These are phyloP conservation scores for Endogone sp. DNA, from an alignment of 192 early-diverging fungal genomes.

Conservation along the genomic window DNA sequence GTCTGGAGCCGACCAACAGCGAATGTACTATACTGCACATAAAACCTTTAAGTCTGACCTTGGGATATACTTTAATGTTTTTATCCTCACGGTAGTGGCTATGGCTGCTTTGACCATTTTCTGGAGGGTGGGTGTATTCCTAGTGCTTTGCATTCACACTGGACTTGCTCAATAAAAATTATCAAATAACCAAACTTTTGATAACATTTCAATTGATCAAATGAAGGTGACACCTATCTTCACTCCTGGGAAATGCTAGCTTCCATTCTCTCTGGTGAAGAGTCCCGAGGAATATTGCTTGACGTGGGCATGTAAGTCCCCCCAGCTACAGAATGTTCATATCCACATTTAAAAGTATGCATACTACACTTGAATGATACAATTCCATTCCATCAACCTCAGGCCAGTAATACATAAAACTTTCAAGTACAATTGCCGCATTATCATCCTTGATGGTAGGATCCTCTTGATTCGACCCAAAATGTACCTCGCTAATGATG, in stretches of 20 bases:
- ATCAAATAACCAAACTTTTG: background rate
- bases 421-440: constrained; percentile 96
- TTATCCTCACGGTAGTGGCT: constrained; percentile 56
- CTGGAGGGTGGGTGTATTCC: constrained; percentile 63
- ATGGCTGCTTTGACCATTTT: constrained; percentile 99
- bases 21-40: too few relatives aligned
- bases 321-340: background rate
- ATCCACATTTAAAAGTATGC: too few relatives aligned
- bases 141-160: background rate
- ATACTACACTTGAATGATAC: too few relatives aligned
- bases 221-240: constrained; percentile 79
- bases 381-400: too few relatives aligned
- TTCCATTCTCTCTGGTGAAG: constrained; percentile 60
- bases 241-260: constrained; percentile 95
- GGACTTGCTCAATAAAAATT: background rate
- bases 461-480: constrained; percentile 98
- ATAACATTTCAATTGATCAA: background rate
- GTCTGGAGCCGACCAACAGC: constrained; percentile 1
- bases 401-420: constrained; percentile 91
- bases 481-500: constrained; percentile 92
- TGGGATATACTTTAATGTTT: background rate
- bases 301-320: constrained; percentile 90
- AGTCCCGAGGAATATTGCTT: constrained; percentile 74
- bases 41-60: too few relatives aligned
- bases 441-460: constrained; percentile 73